Conservation (phyloP, 345 rosid genomes). For the Acer campestre region DNA sequence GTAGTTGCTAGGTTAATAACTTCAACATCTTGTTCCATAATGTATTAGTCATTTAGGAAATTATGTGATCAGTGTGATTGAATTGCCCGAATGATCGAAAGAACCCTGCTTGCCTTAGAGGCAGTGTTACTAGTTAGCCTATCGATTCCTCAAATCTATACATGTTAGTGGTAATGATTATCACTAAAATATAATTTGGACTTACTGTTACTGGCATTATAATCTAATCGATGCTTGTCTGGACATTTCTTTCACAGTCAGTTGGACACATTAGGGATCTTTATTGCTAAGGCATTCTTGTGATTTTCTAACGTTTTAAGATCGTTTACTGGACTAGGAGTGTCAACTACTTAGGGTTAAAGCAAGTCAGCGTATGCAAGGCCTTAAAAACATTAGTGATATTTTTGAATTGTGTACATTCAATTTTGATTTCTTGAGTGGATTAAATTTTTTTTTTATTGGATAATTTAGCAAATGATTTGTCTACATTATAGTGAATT, state of each 20-base stretch:
- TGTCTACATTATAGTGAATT: slow-evolving; percentile 10
- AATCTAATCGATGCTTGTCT: background rate
- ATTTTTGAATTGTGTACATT: background rate
- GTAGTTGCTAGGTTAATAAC: background rate
- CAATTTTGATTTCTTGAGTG: background rate
- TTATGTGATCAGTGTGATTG: background rate
- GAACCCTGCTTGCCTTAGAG: background rate
- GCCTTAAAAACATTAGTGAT: background rate
- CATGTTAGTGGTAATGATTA: background rate
- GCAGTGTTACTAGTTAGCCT: background rate
- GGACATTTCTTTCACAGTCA: too few species aligned
- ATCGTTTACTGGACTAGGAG: background rate
- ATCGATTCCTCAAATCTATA: background rate
- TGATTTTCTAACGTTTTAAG: background rate
- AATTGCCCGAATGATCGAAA: background rate
- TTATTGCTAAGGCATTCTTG: background rate
- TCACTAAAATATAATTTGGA: background rate
- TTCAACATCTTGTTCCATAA: background rate
- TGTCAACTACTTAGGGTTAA: background rate
- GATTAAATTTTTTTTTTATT: background rate
- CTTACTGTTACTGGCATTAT: background rate
- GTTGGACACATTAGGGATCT: background rate
- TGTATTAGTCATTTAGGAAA: background rate
- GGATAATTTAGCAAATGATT: slow-evolving; percentile 1
- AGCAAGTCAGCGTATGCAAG: background rate